Conservation (phyloP, 192 early-diverging fungal species). For the Backusella morwellensis region DNA sequence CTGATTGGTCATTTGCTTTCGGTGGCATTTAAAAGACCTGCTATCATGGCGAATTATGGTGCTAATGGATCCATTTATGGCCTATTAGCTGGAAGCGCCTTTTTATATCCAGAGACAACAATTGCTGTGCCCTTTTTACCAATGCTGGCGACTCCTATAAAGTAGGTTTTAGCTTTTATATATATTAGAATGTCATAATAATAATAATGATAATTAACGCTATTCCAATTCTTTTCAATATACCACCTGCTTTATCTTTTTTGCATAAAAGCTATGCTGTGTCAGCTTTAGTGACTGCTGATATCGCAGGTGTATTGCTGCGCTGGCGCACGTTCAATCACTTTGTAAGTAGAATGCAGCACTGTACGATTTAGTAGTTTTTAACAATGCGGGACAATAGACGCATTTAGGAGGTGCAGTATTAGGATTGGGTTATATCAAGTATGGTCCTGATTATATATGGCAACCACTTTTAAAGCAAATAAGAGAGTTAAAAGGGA, state of each 20-base stretch:
- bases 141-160: conserved; percentile 39
- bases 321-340: conserved; percentile 79
- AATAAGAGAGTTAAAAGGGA: not conserved
- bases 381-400: conserved; percentile 12
- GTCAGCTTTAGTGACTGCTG: conserved; percentile 64
- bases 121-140: conserved; percentile 63
- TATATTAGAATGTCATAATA: too few species aligned
- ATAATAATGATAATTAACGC: not conserved
- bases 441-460: conserved; percentile 43
- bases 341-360: conserved; percentile 46
- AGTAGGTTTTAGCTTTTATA: conserved; percentile 4
- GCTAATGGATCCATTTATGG: conserved; percentile 83
- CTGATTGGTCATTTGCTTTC: conserved; percentile 63
- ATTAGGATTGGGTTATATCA: conserved; percentile 56
- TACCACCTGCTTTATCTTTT: not conserved
- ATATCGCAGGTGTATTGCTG: conserved; percentile 67
- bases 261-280: conserved; percentile 46
- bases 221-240: not conserved
- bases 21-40: conserved; percentile 41
- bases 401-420: conserved; percentile 65
- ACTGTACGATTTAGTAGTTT: too few species aligned
- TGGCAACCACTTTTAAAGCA: conserved; percentile 36
- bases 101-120: conserved; percentile 53
- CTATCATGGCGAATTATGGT: conserved; percentile 59
- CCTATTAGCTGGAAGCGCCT: conserved; percentile 57